Percentiles rank a stretch among this genome's conserved stretches.
Conservation (phyloP, 2,329 filamentous ascomycete species). For the Cytospora paraplurivora region DNA sequence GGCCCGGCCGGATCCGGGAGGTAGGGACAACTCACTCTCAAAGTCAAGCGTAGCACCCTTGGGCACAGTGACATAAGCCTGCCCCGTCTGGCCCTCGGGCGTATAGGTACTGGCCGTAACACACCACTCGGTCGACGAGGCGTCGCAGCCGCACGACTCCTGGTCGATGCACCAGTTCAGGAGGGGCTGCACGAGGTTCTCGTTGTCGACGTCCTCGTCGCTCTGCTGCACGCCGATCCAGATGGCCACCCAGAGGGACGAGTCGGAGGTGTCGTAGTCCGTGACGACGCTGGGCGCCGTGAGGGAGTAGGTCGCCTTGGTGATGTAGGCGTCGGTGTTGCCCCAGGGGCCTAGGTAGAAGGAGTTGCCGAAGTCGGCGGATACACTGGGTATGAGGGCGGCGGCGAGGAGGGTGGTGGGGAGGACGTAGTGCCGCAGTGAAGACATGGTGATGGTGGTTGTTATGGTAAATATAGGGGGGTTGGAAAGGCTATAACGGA, state of each 20-base stretch:
- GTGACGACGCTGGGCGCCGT: slow-evolving; percentile 12
- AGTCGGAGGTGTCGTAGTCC: slow-evolving; percentile 14
- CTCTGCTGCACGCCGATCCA: slow-evolving; percentile 26
- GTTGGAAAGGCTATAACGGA: too few relatives aligned
- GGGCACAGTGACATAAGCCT: slow-evolving; percentile 18
- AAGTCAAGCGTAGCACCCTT: slow-evolving; percentile 20
- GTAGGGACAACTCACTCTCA: slow-evolving; percentile 7
- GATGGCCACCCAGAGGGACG: slow-evolving; percentile 17
- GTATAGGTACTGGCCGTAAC: slow-evolving; percentile 26
- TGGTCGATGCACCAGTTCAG: slow-evolving; percentile 27
- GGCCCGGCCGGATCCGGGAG: neutral
- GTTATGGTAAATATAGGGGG: neutral
- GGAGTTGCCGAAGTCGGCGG: slow-evolving; percentile 22
- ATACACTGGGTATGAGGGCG: neutral
- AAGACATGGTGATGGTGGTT: neutral
- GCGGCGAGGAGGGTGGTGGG: slow-evolving; percentile 2
- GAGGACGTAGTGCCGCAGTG: slow-evolving; percentile 1
- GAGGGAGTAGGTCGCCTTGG: slow-evolving; percentile 26
- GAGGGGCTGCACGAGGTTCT: slow-evolving; percentile 27
- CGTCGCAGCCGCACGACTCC: slow-evolving; percentile 15
- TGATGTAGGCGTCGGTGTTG: slow-evolving; percentile 21
- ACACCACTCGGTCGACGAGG: slow-evolving; percentile 16
- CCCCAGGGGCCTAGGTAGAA: slow-evolving; percentile 26
- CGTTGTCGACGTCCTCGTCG: slow-evolving; percentile 20
- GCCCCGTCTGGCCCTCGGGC: slow-evolving; percentile 15